Evolutionary conservation across 352 stramenopile genomes (phyloP).

Genomic region (Elongisporangium undulatum): DNA sequence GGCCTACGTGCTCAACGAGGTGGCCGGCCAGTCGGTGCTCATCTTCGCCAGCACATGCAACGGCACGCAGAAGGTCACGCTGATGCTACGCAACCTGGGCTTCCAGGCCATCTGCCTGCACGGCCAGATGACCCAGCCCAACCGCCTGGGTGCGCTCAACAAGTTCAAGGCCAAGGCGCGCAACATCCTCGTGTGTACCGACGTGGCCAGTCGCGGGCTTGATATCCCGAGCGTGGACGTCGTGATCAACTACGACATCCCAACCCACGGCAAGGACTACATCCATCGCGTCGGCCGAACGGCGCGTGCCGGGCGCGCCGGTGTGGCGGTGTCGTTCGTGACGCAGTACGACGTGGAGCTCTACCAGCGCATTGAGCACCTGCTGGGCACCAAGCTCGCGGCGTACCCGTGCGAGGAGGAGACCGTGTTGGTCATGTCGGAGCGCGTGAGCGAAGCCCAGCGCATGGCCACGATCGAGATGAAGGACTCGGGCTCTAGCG

Average conservation of each 20-base stretch:
- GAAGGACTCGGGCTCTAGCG: slow-evolving; percentile 72
- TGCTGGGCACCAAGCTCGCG: slow-evolving; percentile 82
- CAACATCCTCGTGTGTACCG: slow-evolving; percentile 89
- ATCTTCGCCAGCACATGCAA: slow-evolving; percentile 99
- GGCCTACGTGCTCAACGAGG: slow-evolving; percentile 97
- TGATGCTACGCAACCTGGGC: slow-evolving; percentile 97
- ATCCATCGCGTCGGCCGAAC: slow-evolving; percentile 98
- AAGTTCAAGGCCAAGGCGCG: slow-evolving; percentile 95
- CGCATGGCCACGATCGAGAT: slow-evolving; percentile 91
- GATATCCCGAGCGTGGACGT: slow-evolving; percentile 98
- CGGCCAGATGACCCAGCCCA: slow-evolving; percentile 98
- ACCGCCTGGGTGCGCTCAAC: slow-evolving; percentile 95
- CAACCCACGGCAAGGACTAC: slow-evolving; percentile 98
- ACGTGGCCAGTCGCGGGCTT: slow-evolving; percentile 90
- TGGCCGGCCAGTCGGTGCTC: slow-evolving; percentile 95
- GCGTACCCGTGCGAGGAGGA: slow-evolving; percentile 90
- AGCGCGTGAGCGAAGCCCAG: slow-evolving; percentile 97
- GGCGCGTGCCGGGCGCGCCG: slow-evolving; percentile 92
- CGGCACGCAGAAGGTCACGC: slow-evolving; percentile 93
- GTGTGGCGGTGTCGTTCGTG: slow-evolving; percentile 96
- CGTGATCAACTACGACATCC: slow-evolving; percentile 99
- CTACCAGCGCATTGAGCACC: slow-evolving; percentile 96
- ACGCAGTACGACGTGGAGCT: slow-evolving; percentile 99
- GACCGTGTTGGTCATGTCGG: slow-evolving; percentile 94
- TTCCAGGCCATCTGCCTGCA: slow-evolving; percentile 98